A percentile compares a stretch with the other conserved stretches of the same genome.
Conservation (phyloP, 2,329 filamentous ascomycete genomes). For the Tolypocladium pustulatum region DNA sequence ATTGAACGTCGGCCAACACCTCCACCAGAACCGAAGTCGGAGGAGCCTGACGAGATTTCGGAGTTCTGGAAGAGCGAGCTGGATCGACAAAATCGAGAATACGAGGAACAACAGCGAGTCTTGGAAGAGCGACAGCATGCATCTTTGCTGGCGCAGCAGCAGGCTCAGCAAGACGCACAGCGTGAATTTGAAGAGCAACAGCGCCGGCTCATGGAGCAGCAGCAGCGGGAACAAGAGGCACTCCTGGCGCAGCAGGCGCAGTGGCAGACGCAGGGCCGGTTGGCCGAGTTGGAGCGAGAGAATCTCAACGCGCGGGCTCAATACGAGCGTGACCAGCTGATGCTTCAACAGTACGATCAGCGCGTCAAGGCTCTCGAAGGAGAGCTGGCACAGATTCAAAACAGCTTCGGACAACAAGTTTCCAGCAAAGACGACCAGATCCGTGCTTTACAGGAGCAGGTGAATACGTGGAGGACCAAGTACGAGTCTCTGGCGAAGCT, state of each 20-base stretch:
- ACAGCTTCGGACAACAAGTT: slow-evolving; percentile 76
- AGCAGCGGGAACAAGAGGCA: slow-evolving; percentile 82
- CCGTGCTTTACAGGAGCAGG: slow-evolving; percentile 82
- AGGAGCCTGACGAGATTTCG: slow-evolving; percentile 88
- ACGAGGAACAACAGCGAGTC: slow-evolving; percentile 85
- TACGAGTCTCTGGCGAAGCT: slow-evolving; percentile 95
- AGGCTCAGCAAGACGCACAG: slow-evolving; percentile 76
- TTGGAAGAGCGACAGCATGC: slow-evolving; percentile 80
- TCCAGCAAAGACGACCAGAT: slow-evolving; percentile 92
- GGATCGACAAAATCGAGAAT: slow-evolving; percentile 83
- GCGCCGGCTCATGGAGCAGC: slow-evolving; percentile 75
- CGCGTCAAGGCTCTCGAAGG: slow-evolving; percentile 86
- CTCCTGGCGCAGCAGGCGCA: slow-evolving; percentile 80
- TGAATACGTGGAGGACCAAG: slow-evolving; percentile 95
- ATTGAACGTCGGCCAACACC: slow-evolving; percentile 60
- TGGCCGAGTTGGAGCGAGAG: slow-evolving; percentile 90
- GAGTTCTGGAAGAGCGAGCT: slow-evolving; percentile 98
- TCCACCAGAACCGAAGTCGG: slow-evolving; percentile 53
- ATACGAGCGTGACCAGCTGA: slow-evolving; percentile 93
- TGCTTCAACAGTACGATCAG: slow-evolving; percentile 94
- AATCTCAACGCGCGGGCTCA: slow-evolving; percentile 90
- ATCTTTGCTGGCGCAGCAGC: slow-evolving; percentile 69
- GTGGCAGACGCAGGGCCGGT: slow-evolving; percentile 88
- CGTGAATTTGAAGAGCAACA: slow-evolving; percentile 97
- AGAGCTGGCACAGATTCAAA: slow-evolving; percentile 73